Evolutionary conservation across 2,329 filamentous ascomycete species (phyloP).

Genomic region (Canariomyces notabilis): DNA sequence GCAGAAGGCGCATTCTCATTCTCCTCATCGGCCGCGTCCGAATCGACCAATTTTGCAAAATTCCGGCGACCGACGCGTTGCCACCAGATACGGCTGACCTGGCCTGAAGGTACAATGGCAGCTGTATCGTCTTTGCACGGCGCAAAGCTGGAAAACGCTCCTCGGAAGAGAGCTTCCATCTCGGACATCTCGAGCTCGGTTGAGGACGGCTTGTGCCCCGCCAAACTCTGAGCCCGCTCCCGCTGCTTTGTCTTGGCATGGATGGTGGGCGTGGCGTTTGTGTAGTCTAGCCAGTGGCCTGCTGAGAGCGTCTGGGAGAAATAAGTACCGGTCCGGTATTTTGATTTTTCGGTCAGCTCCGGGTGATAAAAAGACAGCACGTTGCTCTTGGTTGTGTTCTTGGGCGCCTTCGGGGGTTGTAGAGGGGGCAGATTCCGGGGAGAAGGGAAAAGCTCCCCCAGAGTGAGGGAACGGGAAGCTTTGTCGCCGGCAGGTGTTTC

Average conservation of each 20-base stretch:
- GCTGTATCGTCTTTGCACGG: constrained; percentile 69
- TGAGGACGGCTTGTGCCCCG: constrained; percentile 52
- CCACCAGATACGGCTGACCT: constrained; percentile 71
- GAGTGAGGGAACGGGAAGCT: constrained; percentile 51
- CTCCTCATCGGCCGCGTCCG: constrained; percentile 37
- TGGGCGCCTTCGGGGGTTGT: constrained; percentile 67
- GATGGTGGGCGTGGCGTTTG: constrained; percentile 55
- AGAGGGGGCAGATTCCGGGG: constrained; percentile 60
- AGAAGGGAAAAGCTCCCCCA: constrained; percentile 70
- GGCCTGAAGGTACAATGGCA: constrained; percentile 62
- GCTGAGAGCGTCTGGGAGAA: constrained; percentile 60
- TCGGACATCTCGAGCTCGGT: constrained; percentile 57
- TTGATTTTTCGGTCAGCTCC: constrained; percentile 45
- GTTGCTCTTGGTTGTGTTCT: constrained; percentile 59
- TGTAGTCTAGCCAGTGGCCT: constrained; percentile 67
- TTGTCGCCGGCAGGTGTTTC: constrained; percentile 38
- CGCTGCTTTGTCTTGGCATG: constrained; percentile 59
- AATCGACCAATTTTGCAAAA: constrained; percentile 60
- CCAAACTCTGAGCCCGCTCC: constrained; percentile 65
- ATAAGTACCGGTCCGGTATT: constrained; percentile 54
- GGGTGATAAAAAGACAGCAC: constrained; percentile 35
- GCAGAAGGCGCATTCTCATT: constrained; percentile 34
- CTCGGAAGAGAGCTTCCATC: constrained; percentile 69
- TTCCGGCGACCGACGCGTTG: constrained; percentile 61
- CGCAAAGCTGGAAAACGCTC: constrained; percentile 75